These are phyloP conservation scores for Solanum commersonii DNA, from an alignment of 257 asterid genomes.

Conservation along the genomic window DNA sequence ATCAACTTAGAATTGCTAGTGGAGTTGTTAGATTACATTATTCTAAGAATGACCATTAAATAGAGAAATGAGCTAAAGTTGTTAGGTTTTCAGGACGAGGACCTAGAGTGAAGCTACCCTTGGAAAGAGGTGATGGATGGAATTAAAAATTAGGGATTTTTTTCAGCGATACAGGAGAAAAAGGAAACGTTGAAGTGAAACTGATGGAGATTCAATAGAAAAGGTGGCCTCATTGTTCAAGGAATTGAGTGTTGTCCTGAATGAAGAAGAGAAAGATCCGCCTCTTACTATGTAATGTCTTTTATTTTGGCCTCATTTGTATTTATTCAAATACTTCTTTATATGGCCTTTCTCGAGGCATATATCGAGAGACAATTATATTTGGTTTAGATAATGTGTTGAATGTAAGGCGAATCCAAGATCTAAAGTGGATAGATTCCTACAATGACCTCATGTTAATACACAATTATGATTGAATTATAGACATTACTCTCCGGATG, in stretches of 20 bases:
- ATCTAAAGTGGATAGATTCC: background rate
- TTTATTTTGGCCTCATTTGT: too few relatives aligned
- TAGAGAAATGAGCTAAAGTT: background rate
- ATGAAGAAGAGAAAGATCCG: too few relatives aligned
- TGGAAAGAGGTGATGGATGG: slow-evolving; percentile 16
- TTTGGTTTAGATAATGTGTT: background rate
- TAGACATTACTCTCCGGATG: background rate
- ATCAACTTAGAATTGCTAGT: slow-evolving; percentile 14
- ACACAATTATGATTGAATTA: background rate
- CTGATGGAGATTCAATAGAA: too few relatives aligned
- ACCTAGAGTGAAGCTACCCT: background rate
- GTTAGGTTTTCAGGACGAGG: background rate
- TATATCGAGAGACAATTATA: background rate
- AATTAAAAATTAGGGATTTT: slow-evolving; percentile 34
- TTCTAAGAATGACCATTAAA: background rate
- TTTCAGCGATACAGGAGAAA: background rate
- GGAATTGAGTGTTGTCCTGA: too few relatives aligned
- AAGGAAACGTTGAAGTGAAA: slow-evolving; percentile 21
- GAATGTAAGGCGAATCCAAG: background rate
- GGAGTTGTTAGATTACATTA: slow-evolving; percentile 19
- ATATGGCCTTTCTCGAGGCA: too few relatives aligned
- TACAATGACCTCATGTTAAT: background rate
- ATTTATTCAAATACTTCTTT: too few relatives aligned
- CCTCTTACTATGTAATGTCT: too few relatives aligned
- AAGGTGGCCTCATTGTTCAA: too few relatives aligned